A percentile compares a stretch with the other conserved stretches of the same genome.
Evolutionary conservation across 169 alveolate species (phyloP).

Genomic region (Plasmodium knowlesi): DNA sequence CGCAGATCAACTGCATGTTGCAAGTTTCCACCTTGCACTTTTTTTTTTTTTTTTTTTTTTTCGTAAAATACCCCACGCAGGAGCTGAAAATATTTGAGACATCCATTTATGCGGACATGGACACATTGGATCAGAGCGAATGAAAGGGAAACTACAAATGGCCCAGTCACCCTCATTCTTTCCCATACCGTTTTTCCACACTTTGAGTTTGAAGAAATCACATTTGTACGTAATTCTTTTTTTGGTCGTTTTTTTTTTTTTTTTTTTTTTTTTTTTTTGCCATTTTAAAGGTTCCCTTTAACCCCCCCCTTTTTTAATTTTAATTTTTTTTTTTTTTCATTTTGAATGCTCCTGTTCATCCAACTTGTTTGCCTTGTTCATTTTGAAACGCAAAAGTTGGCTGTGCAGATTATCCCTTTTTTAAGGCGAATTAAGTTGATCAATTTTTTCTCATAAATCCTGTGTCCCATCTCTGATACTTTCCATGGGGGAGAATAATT

Average conservation of each 20-base stretch:
- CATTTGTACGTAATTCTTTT: not conserved
- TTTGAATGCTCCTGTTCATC: not conserved
- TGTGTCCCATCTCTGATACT: not conserved
- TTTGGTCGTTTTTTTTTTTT: not conserved
- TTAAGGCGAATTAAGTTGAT: not conserved
- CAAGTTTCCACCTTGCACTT: not conserved
- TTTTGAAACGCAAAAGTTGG: not conserved
- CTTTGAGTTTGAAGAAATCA: not conserved
- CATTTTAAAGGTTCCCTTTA: not conserved
- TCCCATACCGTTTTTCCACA: not conserved
- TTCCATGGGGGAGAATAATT: not conserved
- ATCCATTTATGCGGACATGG: constrained; percentile 55
- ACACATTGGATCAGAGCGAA: constrained; percentile 12
- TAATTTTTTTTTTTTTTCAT: not conserved
- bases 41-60: not conserved
- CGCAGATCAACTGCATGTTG: not conserved
- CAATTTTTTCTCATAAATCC: not conserved
- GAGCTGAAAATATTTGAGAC: constrained; percentile 67
- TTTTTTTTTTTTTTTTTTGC: not conserved
- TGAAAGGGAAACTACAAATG: not conserved
- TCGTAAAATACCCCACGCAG: not conserved
- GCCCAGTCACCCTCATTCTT: not conserved
- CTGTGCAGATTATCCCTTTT: not conserved
- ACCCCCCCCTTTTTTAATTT: not conserved
- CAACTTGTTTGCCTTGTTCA: not conserved